Base-by-base conservation (phyloP, 208 protist genomes). In the Leishmania martiniquensis region DNA sequence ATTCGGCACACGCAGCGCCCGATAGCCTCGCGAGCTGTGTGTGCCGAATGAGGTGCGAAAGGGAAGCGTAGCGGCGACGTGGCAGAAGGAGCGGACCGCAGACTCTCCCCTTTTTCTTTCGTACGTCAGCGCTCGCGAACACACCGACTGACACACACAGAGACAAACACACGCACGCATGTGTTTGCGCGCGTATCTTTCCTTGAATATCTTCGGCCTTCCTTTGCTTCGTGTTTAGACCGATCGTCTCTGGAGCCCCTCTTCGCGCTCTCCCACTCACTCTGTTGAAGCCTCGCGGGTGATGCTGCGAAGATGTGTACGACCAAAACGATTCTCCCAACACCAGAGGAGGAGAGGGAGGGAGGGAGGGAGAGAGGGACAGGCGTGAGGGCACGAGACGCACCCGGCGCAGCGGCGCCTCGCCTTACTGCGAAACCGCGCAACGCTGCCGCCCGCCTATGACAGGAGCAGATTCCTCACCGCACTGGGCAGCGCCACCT, bases 401-500 rank as follows among this genome's bases (percentile, higher is more conserved):
- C 1, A 34, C 0, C n/a, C n/a, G 4, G 4, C 12, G 22, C 7
- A 12, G n/a, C 22, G 12, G 15, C 2, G n/a, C n/a, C 52, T 7
- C 22, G 5, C 20, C 52, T 6, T 22, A 57, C 52, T 0, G n/a
- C n/a, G n/a, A n/a, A n/a, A n/a, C 55, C 55, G 6, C n/a, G n/a
- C 22, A 12, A 32, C 25, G 25, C 55, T 12, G 55, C 55, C n/a
- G 55, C 55, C 17, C 17, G 15, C 13, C 20, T 25, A 45, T 77
- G 55, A 86, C 81, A 85, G 72, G 34, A 88, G 67, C 1, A 88
- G 77, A 57, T 93, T 93, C 2, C 68, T 78, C 2, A 87, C 87
- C 17, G 86, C 83, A 34, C 75, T 78, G n/a, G 94, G 94, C 52
- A 97, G 52, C 37, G 59, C 67, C 57, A 92, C 82, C 45, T 88